Percentiles rank a stretch among this genome's conserved stretches.
These are phyloP conservation scores for Ceratobasidium sp. DNA, from an alignment of 1,284 basidiomycete species.

Conservation along the genomic window DNA sequence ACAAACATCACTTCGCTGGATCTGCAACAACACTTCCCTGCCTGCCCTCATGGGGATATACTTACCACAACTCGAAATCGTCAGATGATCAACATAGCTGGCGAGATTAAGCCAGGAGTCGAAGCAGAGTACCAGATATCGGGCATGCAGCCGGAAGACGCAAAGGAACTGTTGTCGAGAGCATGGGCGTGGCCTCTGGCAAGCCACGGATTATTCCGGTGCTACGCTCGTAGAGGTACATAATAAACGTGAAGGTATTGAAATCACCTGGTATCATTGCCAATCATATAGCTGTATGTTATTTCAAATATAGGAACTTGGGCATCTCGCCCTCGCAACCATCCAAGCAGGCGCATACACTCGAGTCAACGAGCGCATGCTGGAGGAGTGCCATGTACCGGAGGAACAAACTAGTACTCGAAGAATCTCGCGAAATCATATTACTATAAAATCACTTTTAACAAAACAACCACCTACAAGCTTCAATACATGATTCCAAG, in stretches of 20 bases:
- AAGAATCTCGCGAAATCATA: too few relatives aligned
- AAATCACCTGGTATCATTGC: neutral
- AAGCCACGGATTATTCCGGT: neutral
- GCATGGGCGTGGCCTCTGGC: neutral
- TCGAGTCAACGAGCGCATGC: neutral
- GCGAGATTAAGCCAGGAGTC: neutral
- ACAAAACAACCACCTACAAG: too few relatives aligned
- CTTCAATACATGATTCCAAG: too few relatives aligned
- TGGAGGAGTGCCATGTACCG: neutral
- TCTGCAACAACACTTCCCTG: conserved; percentile 19
- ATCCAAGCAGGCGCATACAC: conserved; percentile 27
- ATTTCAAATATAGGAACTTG: neutral
- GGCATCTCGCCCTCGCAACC: conserved; percentile 10
- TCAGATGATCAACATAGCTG: neutral
- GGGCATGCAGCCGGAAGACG: neutral
- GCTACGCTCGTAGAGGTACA: neutral
- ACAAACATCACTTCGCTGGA: conserved; percentile 5
- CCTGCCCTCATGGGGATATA: conserved; percentile 25
- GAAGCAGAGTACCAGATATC: neutral
- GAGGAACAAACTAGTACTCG: neutral
- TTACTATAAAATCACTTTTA: too few relatives aligned
- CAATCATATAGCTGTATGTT: neutral
- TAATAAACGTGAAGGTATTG: neutral
- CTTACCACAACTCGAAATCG: conserved; percentile 42
- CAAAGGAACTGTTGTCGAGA: neutral